phyloP scores from a whole-genome alignment of 129 eudicot species.

The Dittrichia graveolens region DNA sequence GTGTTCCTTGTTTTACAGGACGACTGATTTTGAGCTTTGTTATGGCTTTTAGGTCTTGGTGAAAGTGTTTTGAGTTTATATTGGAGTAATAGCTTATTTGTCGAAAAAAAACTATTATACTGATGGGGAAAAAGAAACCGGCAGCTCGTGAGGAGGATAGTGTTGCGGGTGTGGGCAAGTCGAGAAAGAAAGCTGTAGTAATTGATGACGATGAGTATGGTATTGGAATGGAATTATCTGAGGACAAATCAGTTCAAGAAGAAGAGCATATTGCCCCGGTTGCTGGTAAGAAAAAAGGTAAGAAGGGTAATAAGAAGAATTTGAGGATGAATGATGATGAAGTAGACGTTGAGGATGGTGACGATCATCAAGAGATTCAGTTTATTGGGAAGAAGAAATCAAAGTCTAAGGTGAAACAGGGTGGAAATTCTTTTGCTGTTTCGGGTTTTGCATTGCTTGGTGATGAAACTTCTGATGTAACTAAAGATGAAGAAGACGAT shows the following conservation, averaged over 20 bases:
- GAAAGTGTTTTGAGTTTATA: not conserved
- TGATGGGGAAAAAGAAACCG: conserved; percentile 77
- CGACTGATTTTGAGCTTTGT: not conserved
- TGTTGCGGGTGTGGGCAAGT: conserved; percentile 54
- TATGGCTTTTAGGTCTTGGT: conserved; percentile 1
- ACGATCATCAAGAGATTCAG: conserved; percentile 31
- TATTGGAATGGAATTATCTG: conserved; percentile 66
- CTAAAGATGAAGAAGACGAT: conserved; percentile 42
- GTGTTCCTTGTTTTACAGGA: no score
- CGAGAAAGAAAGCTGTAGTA: conserved; percentile 67
- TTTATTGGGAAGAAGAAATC: conserved; percentile 60
- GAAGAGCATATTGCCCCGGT: conserved; percentile 44
- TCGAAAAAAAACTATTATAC: conserved; percentile 28
- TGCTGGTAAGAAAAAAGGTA: conserved; percentile 68
- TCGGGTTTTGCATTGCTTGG: conserved; percentile 72
- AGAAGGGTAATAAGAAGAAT: conserved; percentile 59
- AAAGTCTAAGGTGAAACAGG: conserved; percentile 51
- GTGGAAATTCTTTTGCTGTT: conserved; percentile 51
- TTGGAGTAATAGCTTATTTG: conserved; percentile 32
- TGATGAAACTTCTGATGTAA: conserved; percentile 43
- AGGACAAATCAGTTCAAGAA: conserved; percentile 48
- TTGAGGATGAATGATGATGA: conserved; percentile 43
- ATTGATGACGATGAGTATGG: conserved; percentile 88
- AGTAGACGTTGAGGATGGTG: conserved; percentile 44
- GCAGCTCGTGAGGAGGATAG: conserved; percentile 58